Evolutionary conservation across 192 early-diverging fungal species (phyloP), one percentile per base, ranked within the genome.

Genomic region (Rhizophlyctis rosea): DNA sequence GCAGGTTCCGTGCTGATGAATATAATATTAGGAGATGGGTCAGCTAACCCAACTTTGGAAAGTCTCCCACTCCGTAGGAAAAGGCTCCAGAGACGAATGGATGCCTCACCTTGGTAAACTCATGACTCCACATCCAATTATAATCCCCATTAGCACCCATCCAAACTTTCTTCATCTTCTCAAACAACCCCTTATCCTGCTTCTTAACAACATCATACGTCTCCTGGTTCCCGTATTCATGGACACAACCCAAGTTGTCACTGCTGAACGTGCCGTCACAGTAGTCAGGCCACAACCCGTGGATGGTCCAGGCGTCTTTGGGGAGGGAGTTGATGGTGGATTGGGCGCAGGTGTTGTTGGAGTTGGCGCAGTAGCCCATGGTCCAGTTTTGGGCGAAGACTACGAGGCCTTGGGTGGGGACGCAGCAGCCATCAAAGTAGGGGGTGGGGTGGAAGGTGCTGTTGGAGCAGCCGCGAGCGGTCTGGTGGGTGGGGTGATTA

Each of bases 281-380:
- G 2, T 78, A 83, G 69, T 90, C 87, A 16, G 90, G 86, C 90
- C 90, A 90, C 50, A 89, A 71, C n/a, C 89, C 89, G 62, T 91
- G 89, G 21, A 91, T 68, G 5, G 89, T 88, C 49, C 85, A 91
- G 27, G 32, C 29, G 34, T 63, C 58, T 24, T 64, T 48, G 32
- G 54, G 64, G 13, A 58, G 48, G 23, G 54, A 7, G 64, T 27
- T 21, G 3, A 66, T 48, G 2, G 36, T 59, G 27, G 29, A 25
- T 25, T 49, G 21, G 29, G 56, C 30, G 57, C 53, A 54, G 58
- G 61, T 59, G 61, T 50, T 35, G 59, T 32, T 52, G 25, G 47
- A 33, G 68, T 49, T 59, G 13, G 61, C 18, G 14, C 83, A 84
- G 16, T 80, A 47, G 49, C 82, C 77, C 1, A 70, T 47, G 60